phyloP scores from a whole-genome alignment of 352 stramenopile genomes.

The Phytopythium sindhum region DNA sequence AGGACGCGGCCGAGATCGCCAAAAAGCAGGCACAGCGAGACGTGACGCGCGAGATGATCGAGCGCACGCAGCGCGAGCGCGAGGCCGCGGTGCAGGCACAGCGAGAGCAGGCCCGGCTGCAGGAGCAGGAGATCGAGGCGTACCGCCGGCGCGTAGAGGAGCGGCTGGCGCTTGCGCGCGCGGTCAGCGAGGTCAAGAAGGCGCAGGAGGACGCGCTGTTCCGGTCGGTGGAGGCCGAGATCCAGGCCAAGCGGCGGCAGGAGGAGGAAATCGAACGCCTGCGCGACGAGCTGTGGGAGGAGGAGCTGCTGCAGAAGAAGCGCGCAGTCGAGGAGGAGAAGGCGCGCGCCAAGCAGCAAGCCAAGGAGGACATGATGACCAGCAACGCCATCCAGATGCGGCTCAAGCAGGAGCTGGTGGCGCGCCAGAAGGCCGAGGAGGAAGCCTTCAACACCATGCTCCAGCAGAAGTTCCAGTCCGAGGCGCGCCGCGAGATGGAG shows the following conservation, averaged over 20 bases:
- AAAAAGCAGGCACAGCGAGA: constrained; percentile 56
- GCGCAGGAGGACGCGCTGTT: constrained; percentile 69
- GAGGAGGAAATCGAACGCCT: constrained; percentile 88
- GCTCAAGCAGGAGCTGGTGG: constrained; percentile 55
- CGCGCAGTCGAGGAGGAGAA: constrained; percentile 70
- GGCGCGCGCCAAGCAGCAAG: constrained; percentile 50
- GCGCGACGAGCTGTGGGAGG: constrained; percentile 90
- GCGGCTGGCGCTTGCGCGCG: constrained; percentile 42
- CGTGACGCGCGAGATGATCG: constrained; percentile 54
- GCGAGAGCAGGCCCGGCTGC: constrained; percentile 24
- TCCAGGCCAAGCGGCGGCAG: constrained; percentile 68
- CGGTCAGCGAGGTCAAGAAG: constrained; percentile 71
- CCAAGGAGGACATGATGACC: constrained; percentile 85
- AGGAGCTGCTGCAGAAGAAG: constrained; percentile 84
- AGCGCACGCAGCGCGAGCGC: constrained; percentile 42
- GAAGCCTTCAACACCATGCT: constrained; percentile 72
- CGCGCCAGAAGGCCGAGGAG: constrained; percentile 56
- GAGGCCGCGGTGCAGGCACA: constrained; percentile 20
- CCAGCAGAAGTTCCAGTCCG: constrained; percentile 53
- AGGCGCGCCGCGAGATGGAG: constrained; percentile 65
- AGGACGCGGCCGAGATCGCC: constrained; percentile 80
- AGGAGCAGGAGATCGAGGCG: constrained; percentile 49
- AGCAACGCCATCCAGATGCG: constrained; percentile 72
- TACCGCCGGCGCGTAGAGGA: constrained; percentile 45
- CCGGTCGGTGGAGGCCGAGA: constrained; percentile 79